Conservation (phyloP, 2,329 filamentous ascomycete species). For the Trichoderma atrobrunneum region DNA sequence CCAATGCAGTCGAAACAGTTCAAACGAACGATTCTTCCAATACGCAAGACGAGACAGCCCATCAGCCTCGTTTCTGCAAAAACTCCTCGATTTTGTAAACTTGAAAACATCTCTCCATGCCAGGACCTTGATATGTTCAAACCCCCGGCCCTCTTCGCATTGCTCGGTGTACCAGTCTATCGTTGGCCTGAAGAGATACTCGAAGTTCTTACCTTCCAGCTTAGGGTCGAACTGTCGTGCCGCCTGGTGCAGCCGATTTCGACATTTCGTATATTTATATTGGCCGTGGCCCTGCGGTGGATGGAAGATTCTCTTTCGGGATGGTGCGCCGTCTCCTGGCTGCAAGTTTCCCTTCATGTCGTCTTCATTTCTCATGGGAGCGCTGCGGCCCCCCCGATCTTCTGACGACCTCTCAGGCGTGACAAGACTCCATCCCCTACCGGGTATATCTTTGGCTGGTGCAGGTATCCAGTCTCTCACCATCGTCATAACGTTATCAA, state of each 20-base stretch:
- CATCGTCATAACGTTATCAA: slow-evolving; percentile 35
- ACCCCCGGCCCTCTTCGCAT: slow-evolving; percentile 45
- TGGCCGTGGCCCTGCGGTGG: slow-evolving; percentile 38
- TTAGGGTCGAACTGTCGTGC: slow-evolving; percentile 25
- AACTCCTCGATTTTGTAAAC: slow-evolving; percentile 9
- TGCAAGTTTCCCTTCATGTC: slow-evolving; percentile 24
- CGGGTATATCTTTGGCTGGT: slow-evolving; percentile 26
- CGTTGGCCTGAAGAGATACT: slow-evolving; percentile 47
- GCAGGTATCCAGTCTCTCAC: slow-evolving; percentile 38
- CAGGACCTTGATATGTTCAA: slow-evolving; percentile 47
- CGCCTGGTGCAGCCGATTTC: slow-evolving; percentile 45
- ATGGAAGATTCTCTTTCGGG: slow-evolving; percentile 44
- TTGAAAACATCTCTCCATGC: slow-evolving; percentile 43
- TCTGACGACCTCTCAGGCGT: slow-evolving; percentile 12
- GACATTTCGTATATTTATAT: slow-evolving; percentile 32
- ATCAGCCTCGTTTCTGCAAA: slow-evolving; percentile 25
- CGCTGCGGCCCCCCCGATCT: neutral
- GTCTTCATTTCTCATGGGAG: slow-evolving; percentile 5
- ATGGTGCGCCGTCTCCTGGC: slow-evolving; percentile 21
- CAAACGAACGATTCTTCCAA: neutral
- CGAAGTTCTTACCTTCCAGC: slow-evolving; percentile 9
- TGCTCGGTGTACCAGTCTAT: slow-evolving; percentile 52
- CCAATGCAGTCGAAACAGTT: neutral
- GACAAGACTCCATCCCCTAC: slow-evolving; percentile 41
- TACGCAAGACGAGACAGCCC: slow-evolving; percentile 18